phyloP scores from a whole-genome alignment of 257 asterid genomes.

The Forsythia suspensa region DNA sequence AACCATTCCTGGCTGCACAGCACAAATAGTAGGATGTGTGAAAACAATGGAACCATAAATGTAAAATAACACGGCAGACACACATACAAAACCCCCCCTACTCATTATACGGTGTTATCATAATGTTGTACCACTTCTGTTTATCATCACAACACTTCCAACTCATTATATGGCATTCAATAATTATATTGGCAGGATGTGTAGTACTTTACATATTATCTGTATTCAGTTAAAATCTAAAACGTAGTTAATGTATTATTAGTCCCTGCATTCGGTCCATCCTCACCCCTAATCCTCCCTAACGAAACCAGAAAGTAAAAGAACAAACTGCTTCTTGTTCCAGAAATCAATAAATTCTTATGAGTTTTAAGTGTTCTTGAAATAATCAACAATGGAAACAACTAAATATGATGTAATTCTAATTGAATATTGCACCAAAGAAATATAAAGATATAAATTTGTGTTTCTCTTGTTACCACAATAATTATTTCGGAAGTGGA shows the following conservation, averaged over 20 bases:
- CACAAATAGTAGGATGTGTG: background rate
- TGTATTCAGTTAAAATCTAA: background rate
- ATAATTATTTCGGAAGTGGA: background rate
- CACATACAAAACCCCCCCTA: background rate
- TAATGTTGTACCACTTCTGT: background rate
- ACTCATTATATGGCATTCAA: background rate
- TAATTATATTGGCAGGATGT: too few species aligned
- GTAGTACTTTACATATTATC: background rate
- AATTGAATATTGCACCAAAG: background rate
- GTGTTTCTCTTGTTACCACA: background rate
- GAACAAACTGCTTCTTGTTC: too few species aligned
- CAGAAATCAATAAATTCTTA: too few species aligned
- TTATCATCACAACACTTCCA: background rate
- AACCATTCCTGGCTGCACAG: slow-evolving; percentile 95
- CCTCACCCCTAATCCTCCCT: too few species aligned
- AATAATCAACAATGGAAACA: background rate
- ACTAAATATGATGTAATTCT: background rate
- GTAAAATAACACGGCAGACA: background rate
- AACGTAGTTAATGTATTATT: too few species aligned
- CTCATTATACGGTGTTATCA: background rate
- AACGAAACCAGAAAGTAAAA: too few species aligned
- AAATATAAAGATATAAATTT: background rate
- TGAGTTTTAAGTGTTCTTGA: background rate
- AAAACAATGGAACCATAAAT: slow-evolving; percentile 1
- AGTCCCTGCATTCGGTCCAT: too few species aligned